Conservation (phyloP, 2,329 filamentous ascomycete genomes). For the Paracorniculantispora psalliotae region DNA sequence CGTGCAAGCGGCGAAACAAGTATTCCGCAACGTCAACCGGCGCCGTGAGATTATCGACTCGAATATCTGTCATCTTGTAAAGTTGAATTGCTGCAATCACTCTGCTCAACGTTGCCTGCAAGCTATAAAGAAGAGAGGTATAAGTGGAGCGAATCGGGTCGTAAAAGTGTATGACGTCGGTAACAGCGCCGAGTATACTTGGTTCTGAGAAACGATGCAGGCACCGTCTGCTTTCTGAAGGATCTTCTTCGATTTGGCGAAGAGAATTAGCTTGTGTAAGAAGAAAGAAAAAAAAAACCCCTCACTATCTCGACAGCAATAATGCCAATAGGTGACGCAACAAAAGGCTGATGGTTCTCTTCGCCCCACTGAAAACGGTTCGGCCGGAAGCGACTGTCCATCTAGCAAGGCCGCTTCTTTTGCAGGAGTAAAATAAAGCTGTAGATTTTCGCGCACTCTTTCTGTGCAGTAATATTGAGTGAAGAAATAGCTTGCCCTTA, state of each 20-base stretch:
- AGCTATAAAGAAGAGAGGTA: neutral
- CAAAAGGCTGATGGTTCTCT: too few relatives aligned
- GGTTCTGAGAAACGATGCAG: neutral
- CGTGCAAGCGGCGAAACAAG: constrained; percentile 58
- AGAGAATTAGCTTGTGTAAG: neutral
- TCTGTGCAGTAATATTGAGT: neutral
- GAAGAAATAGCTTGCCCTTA: neutral
- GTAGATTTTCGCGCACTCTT: neutral
- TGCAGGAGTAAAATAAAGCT: neutral
- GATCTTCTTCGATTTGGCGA: neutral
- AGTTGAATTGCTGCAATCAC: constrained; percentile 13
- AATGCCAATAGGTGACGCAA: neutral
- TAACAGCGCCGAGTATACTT: neutral
- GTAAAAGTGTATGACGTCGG: constrained; percentile 6
- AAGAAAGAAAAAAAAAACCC: neutral
- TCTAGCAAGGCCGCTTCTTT: neutral
- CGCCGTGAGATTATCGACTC: constrained; percentile 39
- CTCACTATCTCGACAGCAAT: neutral
- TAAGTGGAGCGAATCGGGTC: constrained; percentile 1
- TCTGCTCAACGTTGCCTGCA: neutral
- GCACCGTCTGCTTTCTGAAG: neutral
- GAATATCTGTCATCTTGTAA: constrained; percentile 31
- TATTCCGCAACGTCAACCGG: constrained; percentile 62
- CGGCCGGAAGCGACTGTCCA: neutral
- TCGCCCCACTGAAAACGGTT: constrained; percentile 6